Conservation (phyloP, 257 asterid species). For the Solanum chiquidenum region DNA sequence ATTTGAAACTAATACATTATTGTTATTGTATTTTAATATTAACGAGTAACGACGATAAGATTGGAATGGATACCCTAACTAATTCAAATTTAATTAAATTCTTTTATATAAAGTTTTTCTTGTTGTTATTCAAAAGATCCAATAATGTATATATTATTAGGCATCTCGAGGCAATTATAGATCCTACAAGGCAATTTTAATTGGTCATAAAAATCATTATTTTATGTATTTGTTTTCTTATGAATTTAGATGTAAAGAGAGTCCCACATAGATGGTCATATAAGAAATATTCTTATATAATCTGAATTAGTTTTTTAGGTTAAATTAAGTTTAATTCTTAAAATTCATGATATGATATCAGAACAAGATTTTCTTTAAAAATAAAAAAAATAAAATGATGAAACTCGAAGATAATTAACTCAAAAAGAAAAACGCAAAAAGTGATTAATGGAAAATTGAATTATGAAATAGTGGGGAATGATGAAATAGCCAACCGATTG, state of each 20-base stretch:
- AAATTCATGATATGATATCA: neutral
- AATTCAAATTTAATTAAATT: neutral
- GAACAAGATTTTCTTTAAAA: no score
- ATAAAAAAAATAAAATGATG: no score
- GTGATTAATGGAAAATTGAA: no score
- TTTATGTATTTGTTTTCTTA: neutral
- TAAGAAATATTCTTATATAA: neutral
- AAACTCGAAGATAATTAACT: no score
- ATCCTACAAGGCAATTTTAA: neutral
- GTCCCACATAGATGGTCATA: neutral
- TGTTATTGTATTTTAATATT: neutral
- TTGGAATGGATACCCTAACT: neutral
- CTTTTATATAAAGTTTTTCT: neutral
- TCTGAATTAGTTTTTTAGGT: neutral
- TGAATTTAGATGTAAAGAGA: neutral
- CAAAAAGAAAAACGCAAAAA: no score
- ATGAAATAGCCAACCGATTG: neutral
- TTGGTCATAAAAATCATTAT: neutral
- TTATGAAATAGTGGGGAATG: no score
- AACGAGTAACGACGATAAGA: neutral
- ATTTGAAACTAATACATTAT: neutral
- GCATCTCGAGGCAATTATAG: neutral
- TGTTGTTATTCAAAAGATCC: neutral
- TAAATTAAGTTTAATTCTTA: neutral
- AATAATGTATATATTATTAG: neutral